Conservation (phyloP, 768 basidiomycete genomes). For the Psilocybe cyanescens region DNA sequence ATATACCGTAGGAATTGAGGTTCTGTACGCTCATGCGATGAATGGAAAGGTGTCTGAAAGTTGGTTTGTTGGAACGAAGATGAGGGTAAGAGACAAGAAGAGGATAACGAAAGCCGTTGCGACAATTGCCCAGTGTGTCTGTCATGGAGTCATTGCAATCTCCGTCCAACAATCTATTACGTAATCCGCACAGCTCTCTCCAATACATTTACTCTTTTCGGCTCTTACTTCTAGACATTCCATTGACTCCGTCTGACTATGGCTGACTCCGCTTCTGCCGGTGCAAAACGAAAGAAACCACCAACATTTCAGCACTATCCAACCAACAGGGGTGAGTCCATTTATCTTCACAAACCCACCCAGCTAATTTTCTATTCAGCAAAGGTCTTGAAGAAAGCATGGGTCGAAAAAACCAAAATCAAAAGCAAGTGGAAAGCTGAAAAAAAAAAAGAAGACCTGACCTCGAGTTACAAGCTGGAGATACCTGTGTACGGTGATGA, state of each 20-base stretch:
- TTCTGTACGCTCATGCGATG: conserved; percentile 97
- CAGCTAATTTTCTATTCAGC: conserved; percentile 45
- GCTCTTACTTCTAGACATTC: conserved; percentile 6
- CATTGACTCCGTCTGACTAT: conserved; percentile 17
- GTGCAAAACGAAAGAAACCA: conserved; percentile 58
- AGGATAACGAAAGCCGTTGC: conserved; percentile 12
- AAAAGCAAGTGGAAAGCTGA: conserved; percentile 79
- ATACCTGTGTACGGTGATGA: conserved; percentile 21
- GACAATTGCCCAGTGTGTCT: not conserved
- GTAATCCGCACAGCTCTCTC: conserved; percentile 27
- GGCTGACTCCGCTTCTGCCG: conserved; percentile 27
- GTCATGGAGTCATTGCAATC: conserved; percentile 18
- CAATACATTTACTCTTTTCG: conserved; percentile 14
- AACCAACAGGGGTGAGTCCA: conserved; percentile 54
- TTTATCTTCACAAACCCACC: not conserved
- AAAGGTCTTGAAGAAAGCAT: conserved; percentile 76
- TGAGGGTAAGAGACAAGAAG: conserved; percentile 22
- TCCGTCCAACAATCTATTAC: conserved; percentile 19
- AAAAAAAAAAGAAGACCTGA: conserved; percentile 52
- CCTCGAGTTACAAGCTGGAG: conserved; percentile 20
- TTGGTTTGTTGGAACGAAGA: conserved; percentile 34
- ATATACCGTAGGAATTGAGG: conserved; percentile 79
- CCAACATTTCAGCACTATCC: conserved; percentile 77
- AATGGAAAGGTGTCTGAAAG: conserved; percentile 50
- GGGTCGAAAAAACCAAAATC: conserved; percentile 78